Evolutionary conservation across 2,329 filamentous ascomycete species (phyloP), one percentile per base, ranked within the genome.

Genomic region (Plenodomus lindquistii): DNA sequence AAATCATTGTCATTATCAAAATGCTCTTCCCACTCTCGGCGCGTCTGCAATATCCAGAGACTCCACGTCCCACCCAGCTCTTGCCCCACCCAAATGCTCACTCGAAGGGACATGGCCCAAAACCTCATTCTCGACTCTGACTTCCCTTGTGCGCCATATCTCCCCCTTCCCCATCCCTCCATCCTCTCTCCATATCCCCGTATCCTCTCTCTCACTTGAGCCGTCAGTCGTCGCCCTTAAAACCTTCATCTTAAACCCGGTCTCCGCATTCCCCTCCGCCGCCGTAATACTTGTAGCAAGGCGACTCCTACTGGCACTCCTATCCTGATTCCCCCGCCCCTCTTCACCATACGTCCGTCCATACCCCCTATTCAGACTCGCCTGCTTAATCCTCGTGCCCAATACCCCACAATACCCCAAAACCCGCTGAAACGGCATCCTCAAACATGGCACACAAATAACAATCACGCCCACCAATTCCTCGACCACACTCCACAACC

Each of bases 401-500:
- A 42, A 20, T 8, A 50, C 35, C 16, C 52, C 52, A 39, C 55
- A 55, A 40, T 54, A 45, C 19, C 46, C 44, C 13, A 59, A 50
- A 11, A 42, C 44, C 19, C 36, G 47, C 21, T 61, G 50, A 44
- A 61, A 61, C 3, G 52, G 57, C 6, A 56, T 48, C 8, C 56
- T 55, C 22, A 67, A 49, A 35, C 53, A 59, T 1, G 64, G 63
- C 20, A 66, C 45, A 35, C 59, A 62, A 2, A 60, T 59, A 3
- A 58, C 62, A 17, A 66, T 57, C 3, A 66, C 55, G 2, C 56
- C 54, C 1, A 45, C 34, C 18, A 65, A 59, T 27, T 57, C 52
- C 40, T 67, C 64, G 16, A 66, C 43, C 3, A 59, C 52, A 15
- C 48, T 50, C 63, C 63, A 66, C 16, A 66, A 46, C 0, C 50